These are phyloP conservation scores for Flueggea neowawraea DNA, from an alignment of 441 rosid genomes.

Conservation along the genomic window DNA sequence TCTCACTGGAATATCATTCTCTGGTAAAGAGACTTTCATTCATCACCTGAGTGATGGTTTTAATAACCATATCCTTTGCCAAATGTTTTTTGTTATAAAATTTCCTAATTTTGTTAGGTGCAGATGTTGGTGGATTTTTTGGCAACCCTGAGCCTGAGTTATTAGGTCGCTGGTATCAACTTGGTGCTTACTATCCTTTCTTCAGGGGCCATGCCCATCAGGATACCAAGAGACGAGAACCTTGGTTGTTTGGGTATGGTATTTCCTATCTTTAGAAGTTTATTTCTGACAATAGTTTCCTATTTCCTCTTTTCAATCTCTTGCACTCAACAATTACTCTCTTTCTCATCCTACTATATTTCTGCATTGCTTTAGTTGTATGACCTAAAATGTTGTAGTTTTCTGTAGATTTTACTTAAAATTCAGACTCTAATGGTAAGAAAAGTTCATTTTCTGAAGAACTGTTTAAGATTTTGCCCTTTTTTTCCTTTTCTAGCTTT, in stretches of 20 bases:
- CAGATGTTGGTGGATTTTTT: slow-evolving; percentile 97
- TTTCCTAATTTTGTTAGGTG: slow-evolving; percentile 43
- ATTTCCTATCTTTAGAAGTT: slow-evolving; percentile 4
- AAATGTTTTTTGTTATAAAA: slow-evolving; percentile 12
- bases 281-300: not conserved
- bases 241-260: slow-evolving; percentile 95
- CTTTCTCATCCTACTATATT: too few relatives aligned
- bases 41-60: not conserved
- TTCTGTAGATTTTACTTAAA: too few relatives aligned
- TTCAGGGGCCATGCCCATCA: slow-evolving; percentile 99
- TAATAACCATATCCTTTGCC: not conserved
- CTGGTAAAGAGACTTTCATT: slow-evolving; percentile 43
- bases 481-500: too few relatives aligned
- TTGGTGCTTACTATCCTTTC: slow-evolving; percentile 98
- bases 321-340: too few relatives aligned
- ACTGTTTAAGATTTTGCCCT: too few relatives aligned
- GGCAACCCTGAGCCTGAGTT: slow-evolving; percentile 96
- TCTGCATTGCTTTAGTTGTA: too few relatives aligned
- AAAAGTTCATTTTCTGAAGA: too few relatives aligned
- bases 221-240: slow-evolving; percentile 98
- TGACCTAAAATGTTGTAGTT: too few relatives aligned
- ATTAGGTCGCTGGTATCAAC: slow-evolving; percentile 97
- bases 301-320: not conserved
- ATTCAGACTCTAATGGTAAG: too few relatives aligned
- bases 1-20: slow-evolving; percentile 80